Percentiles rank a stretch among this genome's conserved stretches.
Conservation (phyloP, 352 stramenopile species). For the Thalassiosira delicatula region DNA sequence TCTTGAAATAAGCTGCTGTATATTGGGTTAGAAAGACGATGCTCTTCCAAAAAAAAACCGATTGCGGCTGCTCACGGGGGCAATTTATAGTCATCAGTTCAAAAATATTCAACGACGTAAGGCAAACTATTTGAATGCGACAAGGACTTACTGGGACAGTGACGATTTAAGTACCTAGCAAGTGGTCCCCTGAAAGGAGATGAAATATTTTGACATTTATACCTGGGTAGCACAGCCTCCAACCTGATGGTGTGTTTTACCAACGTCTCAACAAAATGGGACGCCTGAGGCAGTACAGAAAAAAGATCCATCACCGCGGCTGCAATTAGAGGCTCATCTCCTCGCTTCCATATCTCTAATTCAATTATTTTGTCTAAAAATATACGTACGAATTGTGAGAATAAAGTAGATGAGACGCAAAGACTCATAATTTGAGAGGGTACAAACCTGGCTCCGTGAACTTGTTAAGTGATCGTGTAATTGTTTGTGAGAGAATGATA, state of each 20-base stretch:
- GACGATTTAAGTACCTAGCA: constrained; percentile 91
- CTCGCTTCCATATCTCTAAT: constrained; percentile 77
- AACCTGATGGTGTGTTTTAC: constrained; percentile 94
- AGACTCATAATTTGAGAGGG: background rate
- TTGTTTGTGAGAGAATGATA: constrained; percentile 16
- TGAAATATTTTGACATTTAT: constrained; percentile 87
- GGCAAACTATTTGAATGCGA: constrained; percentile 23
- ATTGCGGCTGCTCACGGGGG: constrained; percentile 31
- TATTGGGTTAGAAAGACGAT: constrained; percentile 82
- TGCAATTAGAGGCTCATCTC: constrained; percentile 93
- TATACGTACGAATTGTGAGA: constrained; percentile 85
- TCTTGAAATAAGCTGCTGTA: constrained; percentile 94
- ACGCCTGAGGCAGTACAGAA: constrained; percentile 92
- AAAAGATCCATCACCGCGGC: constrained; percentile 96
- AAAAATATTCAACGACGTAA: background rate
- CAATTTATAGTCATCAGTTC: background rate
- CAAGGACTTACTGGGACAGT: constrained; percentile 51
- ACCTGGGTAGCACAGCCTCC: constrained; percentile 90
- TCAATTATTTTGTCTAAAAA: constrained; percentile 66
- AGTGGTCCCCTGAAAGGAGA: constrained; percentile 92
- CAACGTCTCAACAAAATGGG: constrained; percentile 93
- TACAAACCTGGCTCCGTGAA: constrained; percentile 56
- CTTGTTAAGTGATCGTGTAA: background rate
- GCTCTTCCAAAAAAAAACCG: constrained; percentile 76
- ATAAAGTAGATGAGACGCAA: background rate